These are phyloP conservation scores for Aureobasidium lini DNA, from an alignment of 2,329 filamentous ascomycete species.

Conservation along the genomic window DNA sequence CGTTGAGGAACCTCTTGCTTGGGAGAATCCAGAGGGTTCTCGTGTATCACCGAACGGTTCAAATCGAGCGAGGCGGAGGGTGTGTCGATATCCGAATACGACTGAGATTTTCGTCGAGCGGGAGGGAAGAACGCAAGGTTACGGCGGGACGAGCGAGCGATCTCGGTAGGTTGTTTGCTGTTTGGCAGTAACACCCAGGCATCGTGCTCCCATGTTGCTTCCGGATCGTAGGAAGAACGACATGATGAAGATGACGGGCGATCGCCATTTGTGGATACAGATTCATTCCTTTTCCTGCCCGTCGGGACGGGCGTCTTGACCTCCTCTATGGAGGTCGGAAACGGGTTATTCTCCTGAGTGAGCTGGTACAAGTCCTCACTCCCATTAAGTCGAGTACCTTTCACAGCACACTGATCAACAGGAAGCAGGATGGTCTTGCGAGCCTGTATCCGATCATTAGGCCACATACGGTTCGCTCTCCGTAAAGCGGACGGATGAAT, in stretches of 20 bases:
- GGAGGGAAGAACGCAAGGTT: conserved; percentile 88
- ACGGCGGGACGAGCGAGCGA: conserved; percentile 73
- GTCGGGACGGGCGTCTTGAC: conserved; percentile 16
- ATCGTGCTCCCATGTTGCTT: conserved; percentile 74
- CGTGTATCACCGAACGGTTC: conserved; percentile 34
- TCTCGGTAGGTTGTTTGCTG: conserved; percentile 65
- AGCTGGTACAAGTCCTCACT: conserved; percentile 28
- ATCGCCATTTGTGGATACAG: conserved; percentile 28
- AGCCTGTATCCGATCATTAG: conserved; percentile 80
- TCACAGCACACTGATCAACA: conserved; percentile 80
- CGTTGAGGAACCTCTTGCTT: conserved; percentile 30
- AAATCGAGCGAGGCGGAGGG: conserved; percentile 60
- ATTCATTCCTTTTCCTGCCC: conserved; percentile 26
- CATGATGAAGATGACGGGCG: conserved; percentile 29
- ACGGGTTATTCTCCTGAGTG: conserved; percentile 9
- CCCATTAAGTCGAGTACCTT: conserved; percentile 53
- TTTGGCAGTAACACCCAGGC: conserved; percentile 80
- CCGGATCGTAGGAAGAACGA: conserved; percentile 42
- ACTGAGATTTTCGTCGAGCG: conserved; percentile 76
- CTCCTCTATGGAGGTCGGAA: conserved; percentile 12
- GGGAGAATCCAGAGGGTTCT: conserved; percentile 24
- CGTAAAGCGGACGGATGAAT: conserved; percentile 76
- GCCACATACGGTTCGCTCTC: conserved; percentile 90
- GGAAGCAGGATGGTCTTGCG: conserved; percentile 76
- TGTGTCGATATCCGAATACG: conserved; percentile 54